phyloP scores from a whole-genome alignment of 2,329 filamentous ascomycete species.

The Conoideocrella luteorostrata region DNA sequence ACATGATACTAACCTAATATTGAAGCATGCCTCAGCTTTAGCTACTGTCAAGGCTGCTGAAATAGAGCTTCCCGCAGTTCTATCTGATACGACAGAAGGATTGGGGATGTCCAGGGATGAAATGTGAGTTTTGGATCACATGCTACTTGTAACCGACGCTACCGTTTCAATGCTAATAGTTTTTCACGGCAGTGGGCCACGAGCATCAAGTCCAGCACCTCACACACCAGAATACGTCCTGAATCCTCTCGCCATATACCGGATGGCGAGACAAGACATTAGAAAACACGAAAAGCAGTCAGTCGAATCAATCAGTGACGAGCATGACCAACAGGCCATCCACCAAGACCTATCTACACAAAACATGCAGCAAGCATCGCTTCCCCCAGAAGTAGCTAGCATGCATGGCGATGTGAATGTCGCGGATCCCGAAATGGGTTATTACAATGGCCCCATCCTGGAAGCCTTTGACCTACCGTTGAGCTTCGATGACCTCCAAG shows the following conservation, averaged over 20 bases:
- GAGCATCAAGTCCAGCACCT: slow-evolving; percentile 3
- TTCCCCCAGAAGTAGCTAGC: too few relatives aligned
- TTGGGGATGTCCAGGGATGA: too few relatives aligned
- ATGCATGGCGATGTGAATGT: too few relatives aligned
- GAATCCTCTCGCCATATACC: slow-evolving; percentile 8
- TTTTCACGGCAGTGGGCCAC: neutral
- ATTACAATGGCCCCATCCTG: too few relatives aligned
- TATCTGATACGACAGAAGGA: neutral
- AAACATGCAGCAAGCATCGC: too few relatives aligned
- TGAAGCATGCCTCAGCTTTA: slow-evolving; percentile 3
- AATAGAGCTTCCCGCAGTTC: neutral
- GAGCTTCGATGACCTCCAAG: too few relatives aligned
- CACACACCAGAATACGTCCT: slow-evolving; percentile 7
- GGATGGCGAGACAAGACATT: slow-evolving; percentile 9
- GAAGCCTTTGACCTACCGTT: too few relatives aligned
- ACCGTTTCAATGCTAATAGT: too few relatives aligned
- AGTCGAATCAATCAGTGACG: too few relatives aligned
- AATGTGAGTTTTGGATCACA: too few relatives aligned
- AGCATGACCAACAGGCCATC: neutral
- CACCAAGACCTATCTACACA: neutral
- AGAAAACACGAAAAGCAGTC: neutral
- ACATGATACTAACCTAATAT: neutral
- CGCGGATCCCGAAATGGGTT: too few relatives aligned
- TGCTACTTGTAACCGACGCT: too few relatives aligned
- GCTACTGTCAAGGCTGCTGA: neutral